These are phyloP conservation scores for Trypanosoma platydactyli DNA, from an alignment of 208 protist species.

Conservation along the genomic window DNA sequence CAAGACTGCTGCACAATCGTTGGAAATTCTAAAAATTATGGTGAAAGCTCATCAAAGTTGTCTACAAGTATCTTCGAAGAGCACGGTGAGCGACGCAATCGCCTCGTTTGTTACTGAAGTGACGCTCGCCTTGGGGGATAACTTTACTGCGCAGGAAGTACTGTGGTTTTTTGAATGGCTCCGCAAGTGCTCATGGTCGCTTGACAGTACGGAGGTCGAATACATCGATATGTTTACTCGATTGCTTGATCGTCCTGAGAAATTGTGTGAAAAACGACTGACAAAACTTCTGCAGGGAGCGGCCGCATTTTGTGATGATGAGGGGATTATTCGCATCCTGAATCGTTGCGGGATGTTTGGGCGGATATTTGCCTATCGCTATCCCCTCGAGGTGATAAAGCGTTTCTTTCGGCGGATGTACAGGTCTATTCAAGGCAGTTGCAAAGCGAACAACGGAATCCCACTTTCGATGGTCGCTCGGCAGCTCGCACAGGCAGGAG, in stretches of 20 bases:
- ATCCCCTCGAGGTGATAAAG: constrained; percentile 16
- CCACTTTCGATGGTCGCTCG: constrained; percentile 17
- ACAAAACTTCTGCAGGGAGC: neutral
- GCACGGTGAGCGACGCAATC: neutral
- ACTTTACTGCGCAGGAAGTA: constrained; percentile 3
- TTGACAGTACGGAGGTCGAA: constrained; percentile 1
- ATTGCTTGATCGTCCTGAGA: neutral
- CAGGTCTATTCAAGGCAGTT: constrained; percentile 1
- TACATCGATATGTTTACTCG: constrained; percentile 4
- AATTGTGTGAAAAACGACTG: neutral
- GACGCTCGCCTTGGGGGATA: neutral
- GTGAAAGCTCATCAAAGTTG: neutral
- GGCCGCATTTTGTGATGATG: neutral
- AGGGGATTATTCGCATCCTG: constrained; percentile 1
- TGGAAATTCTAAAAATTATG: constrained; percentile 7
- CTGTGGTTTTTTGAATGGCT: constrained; percentile 9
- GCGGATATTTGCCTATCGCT: neutral
- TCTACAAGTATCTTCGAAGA: neutral
- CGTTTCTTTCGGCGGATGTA: constrained; percentile 29
- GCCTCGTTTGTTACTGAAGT: constrained; percentile 10
- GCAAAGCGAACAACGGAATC: constrained; percentile 5
- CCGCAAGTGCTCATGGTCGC: neutral
- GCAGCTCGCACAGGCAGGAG: constrained; percentile 17
- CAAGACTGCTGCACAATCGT: neutral
- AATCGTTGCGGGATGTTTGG: neutral